phyloP scores from a whole-genome alignment of 257 asterid genomes.

The Jaltomata sinuosa region DNA sequence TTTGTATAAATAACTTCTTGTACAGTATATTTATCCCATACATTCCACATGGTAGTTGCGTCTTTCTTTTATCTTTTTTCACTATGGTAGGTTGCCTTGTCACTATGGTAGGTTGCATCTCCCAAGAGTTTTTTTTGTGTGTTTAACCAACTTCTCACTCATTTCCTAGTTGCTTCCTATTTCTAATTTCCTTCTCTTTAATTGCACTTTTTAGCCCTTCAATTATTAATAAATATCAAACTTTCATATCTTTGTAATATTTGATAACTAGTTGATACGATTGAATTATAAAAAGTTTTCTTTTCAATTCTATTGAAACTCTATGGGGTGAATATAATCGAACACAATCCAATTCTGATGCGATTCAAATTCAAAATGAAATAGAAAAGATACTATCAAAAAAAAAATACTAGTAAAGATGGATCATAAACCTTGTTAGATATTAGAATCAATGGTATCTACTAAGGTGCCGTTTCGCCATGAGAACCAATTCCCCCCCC shows the following conservation, averaged over 20 bases:
- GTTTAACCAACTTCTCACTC: background rate
- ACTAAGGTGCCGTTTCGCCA: too few relatives aligned
- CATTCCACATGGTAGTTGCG: background rate
- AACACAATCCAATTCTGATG: too few relatives aligned
- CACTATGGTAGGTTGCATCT: background rate
- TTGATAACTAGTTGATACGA: too few relatives aligned
- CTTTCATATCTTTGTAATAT: background rate
- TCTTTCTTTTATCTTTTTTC: background rate
- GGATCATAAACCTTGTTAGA: too few relatives aligned
- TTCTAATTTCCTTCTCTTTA: background rate
- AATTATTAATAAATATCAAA: background rate
- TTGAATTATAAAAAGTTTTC: too few relatives aligned
- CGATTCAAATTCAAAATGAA: too few relatives aligned
- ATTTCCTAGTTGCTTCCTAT: background rate
- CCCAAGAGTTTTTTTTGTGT: background rate
- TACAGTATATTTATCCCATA: background rate
- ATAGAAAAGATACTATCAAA: too few relatives aligned
- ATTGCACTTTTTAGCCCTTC: background rate
- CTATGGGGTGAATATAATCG: too few relatives aligned
- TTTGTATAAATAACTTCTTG: background rate
- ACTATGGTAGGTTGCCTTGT: background rate
- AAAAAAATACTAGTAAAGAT: too few relatives aligned
- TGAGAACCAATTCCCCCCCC: too few relatives aligned
- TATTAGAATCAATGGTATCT: too few relatives aligned
- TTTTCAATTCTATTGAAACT: too few relatives aligned